phyloP scores from a whole-genome alignment of 2,329 filamentous ascomycete genomes.

The Penicillium hordei region DNA sequence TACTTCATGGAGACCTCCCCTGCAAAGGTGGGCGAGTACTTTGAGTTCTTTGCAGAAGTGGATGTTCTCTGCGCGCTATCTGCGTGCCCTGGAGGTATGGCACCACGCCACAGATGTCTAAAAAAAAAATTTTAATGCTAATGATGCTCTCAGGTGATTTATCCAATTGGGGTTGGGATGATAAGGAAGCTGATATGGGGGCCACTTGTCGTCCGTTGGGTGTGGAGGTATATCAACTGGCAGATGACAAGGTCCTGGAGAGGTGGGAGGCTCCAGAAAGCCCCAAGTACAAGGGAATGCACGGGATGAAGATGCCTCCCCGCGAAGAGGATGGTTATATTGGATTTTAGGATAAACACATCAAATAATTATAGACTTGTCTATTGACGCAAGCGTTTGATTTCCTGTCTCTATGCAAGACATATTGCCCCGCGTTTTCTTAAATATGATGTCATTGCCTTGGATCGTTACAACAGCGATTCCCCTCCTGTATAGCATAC shows the following conservation, averaged over 20 bases:
- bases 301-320: conserved; percentile 60
- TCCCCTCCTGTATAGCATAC: not conserved
- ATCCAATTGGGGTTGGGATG: conserved; percentile 77
- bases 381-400: not conserved
- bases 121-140: no score
- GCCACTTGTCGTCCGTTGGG: conserved; percentile 72
- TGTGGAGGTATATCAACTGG: conserved; percentile 69
- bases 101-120: not conserved
- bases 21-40: conserved; percentile 51
- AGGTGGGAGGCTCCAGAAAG: conserved; percentile 64
- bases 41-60: conserved; percentile 79
- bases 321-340: conserved; percentile 32
- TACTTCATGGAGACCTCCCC: conserved; percentile 68
- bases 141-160: conserved; percentile 58
- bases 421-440: conserved; percentile 1
- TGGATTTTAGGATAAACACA: conserved; percentile 22
- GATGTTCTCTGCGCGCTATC: conserved; percentile 66
- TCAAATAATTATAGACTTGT: not conserved
- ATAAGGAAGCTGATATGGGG: conserved; percentile 57
- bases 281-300: conserved; percentile 63
- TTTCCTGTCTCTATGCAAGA: not conserved
- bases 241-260: conserved; percentile 53
- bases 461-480: not conserved
- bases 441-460: conserved; percentile 5
- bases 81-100: conserved; percentile 68